Percentiles rank a stretch among this genome's conserved stretches.
Evolutionary conservation across 108 stramenopile genomes (phyloP).

Genomic region (Skeletonema grethae): DNA sequence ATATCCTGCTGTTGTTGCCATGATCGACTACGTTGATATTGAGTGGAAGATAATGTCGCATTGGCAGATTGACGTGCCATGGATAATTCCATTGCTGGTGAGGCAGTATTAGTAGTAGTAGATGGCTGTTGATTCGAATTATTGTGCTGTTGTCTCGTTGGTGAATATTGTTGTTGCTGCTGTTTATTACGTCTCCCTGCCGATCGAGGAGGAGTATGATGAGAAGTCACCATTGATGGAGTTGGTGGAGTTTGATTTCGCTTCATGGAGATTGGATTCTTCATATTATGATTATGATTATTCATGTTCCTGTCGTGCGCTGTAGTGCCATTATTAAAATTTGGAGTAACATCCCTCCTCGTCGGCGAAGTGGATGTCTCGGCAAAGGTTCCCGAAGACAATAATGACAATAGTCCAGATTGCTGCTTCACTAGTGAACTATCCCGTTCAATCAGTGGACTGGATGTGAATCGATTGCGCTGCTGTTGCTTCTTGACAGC

Average conservation of each 20-base stretch:
- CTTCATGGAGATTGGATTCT: not conserved
- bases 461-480: slow-evolving; percentile 24
- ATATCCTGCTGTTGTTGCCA: not conserved
- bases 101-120: not conserved
- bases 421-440: slow-evolving; percentile 14
- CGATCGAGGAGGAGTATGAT: not conserved
- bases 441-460: slow-evolving; percentile 20
- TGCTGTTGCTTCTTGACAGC: not conserved
- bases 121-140: not conserved
- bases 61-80: slow-evolving; percentile 21
- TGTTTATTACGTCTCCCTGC: not conserved
- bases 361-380: not conserved
- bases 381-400: slow-evolving; percentile 3
- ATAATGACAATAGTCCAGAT: slow-evolving; percentile 23
- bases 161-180: not conserved
- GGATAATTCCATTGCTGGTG: slow-evolving; percentile 27
- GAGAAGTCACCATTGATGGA: not conserved
- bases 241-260: slow-evolving; percentile 5
- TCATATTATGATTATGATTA: no score
- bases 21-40: no score
- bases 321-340: not conserved
- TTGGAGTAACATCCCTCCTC: not conserved
- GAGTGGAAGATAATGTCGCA: not conserved
- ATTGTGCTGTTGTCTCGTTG: no score
- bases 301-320: no score